A percentile compares a stretch with the other conserved stretches of the same genome.
Evolutionary conservation across 306 rosid species (phyloP).

Genomic region (Cucurbita moschata): DNA sequence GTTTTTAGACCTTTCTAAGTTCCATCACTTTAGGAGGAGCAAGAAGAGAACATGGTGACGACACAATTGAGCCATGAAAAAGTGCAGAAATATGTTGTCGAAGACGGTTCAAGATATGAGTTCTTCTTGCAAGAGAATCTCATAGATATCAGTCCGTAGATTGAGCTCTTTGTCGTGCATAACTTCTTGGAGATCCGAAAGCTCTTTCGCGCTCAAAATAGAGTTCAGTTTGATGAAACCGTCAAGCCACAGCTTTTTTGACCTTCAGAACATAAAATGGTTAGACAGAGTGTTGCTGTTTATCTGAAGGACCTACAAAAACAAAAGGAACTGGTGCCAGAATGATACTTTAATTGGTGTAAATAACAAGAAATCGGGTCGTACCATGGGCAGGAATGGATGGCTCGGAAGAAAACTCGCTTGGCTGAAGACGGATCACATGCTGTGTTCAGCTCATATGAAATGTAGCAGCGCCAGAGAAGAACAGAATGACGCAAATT

Average conservation of each 20-base stretch:
- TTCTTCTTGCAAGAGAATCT: conserved; percentile 78
- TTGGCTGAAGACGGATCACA: conserved; percentile 53
- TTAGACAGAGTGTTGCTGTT: background rate
- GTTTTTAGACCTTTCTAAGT: background rate
- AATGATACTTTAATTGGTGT: background rate
- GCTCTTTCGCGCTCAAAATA: conserved; percentile 59
- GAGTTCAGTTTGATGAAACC: conserved; percentile 67
- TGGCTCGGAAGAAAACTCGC: conserved; percentile 83
- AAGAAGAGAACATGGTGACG: background rate
- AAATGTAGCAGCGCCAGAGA: conserved; percentile 80
- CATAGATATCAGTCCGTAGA: conserved; percentile 85
- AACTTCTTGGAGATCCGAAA: conserved; percentile 93
- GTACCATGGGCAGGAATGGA: conserved; percentile 97
- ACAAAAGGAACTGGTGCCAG: background rate
- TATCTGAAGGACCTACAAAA: background rate
- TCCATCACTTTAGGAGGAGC: background rate
- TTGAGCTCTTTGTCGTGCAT: conserved; percentile 94
- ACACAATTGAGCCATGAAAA: background rate
- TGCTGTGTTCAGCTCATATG: conserved; percentile 45
- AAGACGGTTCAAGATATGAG: background rate
- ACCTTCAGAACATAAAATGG: conserved; percentile 31
- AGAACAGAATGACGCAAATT: conserved; percentile 47
- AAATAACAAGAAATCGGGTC: conserved; percentile 4
- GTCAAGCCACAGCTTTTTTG: conserved; percentile 84
- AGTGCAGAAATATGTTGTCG: background rate